Evolutionary conservation across 1,284 basidiomycete genomes (phyloP).

Genomic region (Fomitopsis palustris): DNA sequence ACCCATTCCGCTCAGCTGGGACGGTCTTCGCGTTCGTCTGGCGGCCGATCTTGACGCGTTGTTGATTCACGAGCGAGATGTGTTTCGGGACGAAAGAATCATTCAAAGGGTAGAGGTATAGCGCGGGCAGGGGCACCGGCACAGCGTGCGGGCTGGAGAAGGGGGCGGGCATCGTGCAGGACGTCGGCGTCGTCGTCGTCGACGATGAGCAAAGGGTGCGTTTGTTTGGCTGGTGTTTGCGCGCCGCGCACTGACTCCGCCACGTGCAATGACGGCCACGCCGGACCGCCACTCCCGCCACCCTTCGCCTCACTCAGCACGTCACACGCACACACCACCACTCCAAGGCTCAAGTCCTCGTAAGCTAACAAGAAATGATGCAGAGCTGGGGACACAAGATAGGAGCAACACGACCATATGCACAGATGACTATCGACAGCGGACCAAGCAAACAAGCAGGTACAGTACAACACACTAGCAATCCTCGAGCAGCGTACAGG

Average conservation of each 20-base stretch:
- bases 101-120: slow-evolving; percentile 94
- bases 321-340: neutral
- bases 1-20: slow-evolving; percentile 93
- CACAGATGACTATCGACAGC: too few relatives aligned
- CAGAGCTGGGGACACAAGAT: too few relatives aligned
- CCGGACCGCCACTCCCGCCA: neutral
- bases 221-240: slow-evolving; percentile 26
- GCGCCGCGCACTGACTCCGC: slow-evolving; percentile 7
- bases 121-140: slow-evolving; percentile 53
- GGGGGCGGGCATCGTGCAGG: slow-evolving; percentile 32
- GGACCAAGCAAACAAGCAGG: neutral
- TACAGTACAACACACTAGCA: neutral
- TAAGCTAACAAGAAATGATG: too few relatives aligned
- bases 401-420: too few relatives aligned
- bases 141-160: slow-evolving; percentile 26
- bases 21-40: slow-evolving; percentile 97
- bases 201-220: slow-evolving; percentile 24
- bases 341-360: neutral
- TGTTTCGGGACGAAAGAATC: slow-evolving; percentile 97
- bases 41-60: slow-evolving; percentile 92
- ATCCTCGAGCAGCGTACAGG: neutral
- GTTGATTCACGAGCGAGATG: slow-evolving; percentile 75
- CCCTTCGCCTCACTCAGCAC: neutral
- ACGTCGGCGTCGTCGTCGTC: slow-evolving; percentile 30
- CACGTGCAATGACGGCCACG: slow-evolving; percentile 1